phyloP scores from a whole-genome alignment of 2,329 filamentous ascomycete species.

The Neurospora sp. region DNA sequence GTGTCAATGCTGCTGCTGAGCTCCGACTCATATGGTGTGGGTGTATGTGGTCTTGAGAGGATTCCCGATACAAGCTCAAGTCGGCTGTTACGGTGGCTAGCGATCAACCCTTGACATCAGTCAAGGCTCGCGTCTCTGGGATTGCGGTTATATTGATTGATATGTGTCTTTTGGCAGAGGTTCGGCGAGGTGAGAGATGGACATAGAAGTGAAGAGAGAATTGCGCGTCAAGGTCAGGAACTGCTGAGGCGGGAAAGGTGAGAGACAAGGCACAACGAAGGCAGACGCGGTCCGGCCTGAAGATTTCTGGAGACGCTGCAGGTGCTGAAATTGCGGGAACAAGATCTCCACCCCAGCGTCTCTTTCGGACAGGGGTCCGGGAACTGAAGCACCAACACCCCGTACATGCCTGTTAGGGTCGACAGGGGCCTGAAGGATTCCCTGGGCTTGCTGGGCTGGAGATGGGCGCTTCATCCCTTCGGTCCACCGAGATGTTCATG shows the following conservation, averaged over 20 bases:
- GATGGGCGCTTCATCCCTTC: not conserved
- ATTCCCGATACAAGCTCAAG: conserved; percentile 24
- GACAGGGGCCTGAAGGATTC: not conserved
- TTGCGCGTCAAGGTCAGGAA: conserved; percentile 16
- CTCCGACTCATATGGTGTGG: conserved; percentile 10
- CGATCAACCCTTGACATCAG: not conserved
- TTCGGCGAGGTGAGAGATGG: not conserved
- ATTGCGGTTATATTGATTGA: not conserved
- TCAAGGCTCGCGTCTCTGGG: not conserved
- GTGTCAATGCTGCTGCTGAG: not conserved
- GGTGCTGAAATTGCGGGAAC: conserved; percentile 7
- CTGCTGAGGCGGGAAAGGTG: conserved; percentile 8
- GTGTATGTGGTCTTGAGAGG: conserved; percentile 13
- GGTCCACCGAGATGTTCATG: not conserved
- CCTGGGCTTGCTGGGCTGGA: conserved; percentile 1
- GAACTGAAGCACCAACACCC: not conserved
- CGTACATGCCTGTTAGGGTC: not conserved
- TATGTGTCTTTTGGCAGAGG: not conserved
- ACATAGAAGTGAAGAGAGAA: conserved; percentile 12
- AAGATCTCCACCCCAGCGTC: not conserved
- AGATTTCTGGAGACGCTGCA: conserved; percentile 7
- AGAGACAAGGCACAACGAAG: not conserved
- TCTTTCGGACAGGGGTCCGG: not conserved
- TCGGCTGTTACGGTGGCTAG: conserved; percentile 11
- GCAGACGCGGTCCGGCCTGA: conserved; percentile 1